Base-by-base conservation (phyloP, 78 protist genomes). In the Dictyostelium brefeldianum region DNA sequence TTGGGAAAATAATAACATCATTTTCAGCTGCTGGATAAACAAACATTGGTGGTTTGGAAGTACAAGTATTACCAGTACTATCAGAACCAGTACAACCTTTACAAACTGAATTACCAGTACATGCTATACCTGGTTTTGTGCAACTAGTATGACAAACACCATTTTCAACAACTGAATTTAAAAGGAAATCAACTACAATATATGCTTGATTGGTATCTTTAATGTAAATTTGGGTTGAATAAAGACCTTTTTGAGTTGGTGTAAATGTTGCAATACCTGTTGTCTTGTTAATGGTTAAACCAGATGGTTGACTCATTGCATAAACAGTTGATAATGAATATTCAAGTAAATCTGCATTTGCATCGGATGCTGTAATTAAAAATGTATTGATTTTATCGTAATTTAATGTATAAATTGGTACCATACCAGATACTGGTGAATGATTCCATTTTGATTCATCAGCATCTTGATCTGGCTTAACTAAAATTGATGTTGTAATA, bases 381-480 rank as follows among this genome's bases (percentile, higher is more conserved):
- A 81, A 90, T 5, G 2, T 18, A 25, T 80, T 81, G 0, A 20
- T 5, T 5, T 22, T 54, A 51, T 78, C 81, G 6, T 25, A 57
- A 8, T 51, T 25, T 3, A 90, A 85, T 0, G 48, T 36, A n/a
- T 70, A 31, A 14, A 89, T 89, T 79, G 94, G 89, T 0, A 89
- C 48, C 48, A 79, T 81, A 59, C 85, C 94, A 25, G 94, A 89
- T 36, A 80, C 85, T 64, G 94, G 94, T 27, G 94, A 90, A 31
- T 22, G 18, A 14, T 80, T 64, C n/a, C 46, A 48, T 8, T 1
- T 41, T 5, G 75, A 25, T 11, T 2, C 12, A 15, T 67, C 75
- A 31, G 22, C 15, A 14, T 53, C 78, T 59, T 65, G 41, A 22
- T 53, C 36, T 41, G 79, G 36, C 8, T n/a, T 14, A 46, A 90